Evolutionary conservation across 805 yeast genomes (phyloP), one percentile per base, ranked within the genome.

Genomic region (Vanderwaltozyma polyspora): DNA sequence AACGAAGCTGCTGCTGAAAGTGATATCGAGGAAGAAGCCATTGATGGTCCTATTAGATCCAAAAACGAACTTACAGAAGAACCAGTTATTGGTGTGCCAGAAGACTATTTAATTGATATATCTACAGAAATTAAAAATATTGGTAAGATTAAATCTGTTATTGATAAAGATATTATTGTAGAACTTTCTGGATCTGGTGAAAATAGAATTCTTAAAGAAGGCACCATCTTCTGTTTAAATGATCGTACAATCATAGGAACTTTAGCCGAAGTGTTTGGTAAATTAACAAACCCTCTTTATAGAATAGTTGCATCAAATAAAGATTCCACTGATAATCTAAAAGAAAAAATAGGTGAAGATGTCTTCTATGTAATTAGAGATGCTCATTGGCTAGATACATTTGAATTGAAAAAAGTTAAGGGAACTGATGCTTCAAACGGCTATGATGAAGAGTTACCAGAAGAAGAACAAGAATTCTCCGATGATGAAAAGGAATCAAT

Each of bases 391-490:
- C 64, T 81, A 7, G 74, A 76, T 42, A 89, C 97, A 0, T 80
- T 79, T 33, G 61, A 72, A 17, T 68, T 87, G 36, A 82, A 75
- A 46, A 62, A 68, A 16, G 38, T 76, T 14, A 87, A 79, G 49
- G 98, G 97, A 17, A 79, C 86, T 2, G 98, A 91, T 62, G 98
- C 98, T 0, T 81, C 94, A 49, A 91, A 91, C 48, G 78, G 84
- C 55, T 80, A 84, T 53, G 98, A 91, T 56, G 97, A 91, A 60
- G 98, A 91, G 50, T 59, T 89, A 21, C 85, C 95, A 0, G 86
- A 77, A 45, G 93, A 82, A 21, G 97, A 91, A 55, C 94, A 84
- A 55, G 97, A 89, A 52, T 89, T 79, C 45, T 83, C 95, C 1
- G 97, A 91, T 55, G 97, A 91, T 57, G 97, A 89, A 52, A 73